Base-by-base conservation (phyloP, 345 rosid genomes). In the Salix arbutifolia region DNA sequence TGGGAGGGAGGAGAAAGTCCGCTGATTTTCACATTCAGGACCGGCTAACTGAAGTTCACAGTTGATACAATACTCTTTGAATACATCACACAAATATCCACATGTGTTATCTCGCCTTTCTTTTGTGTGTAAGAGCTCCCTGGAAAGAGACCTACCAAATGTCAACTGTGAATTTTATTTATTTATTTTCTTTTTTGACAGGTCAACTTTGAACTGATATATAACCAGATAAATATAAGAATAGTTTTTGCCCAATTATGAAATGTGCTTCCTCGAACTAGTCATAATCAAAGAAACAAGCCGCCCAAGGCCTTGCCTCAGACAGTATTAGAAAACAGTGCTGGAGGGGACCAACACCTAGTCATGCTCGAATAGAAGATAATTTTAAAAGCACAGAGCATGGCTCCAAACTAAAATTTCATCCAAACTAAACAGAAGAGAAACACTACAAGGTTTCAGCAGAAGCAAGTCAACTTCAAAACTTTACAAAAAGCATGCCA, bases 21-120 rank as follows among this genome's bases (percentile, higher is more conserved):
- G 78, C 40, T 70, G 31, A 52, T 28, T 77, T 33, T 77, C 81
- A 23, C 71, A 81, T 60, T 77, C 81, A 19, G 81, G 81, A 52
- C 81, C 81, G 18, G 78, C 84, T 76, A 81, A 37, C 6, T 81
- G 81, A 77, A 81, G 81, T 42, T 77, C 84, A 21, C 84, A 81
- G 56, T 73, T 74, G 60, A 81, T 76, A 66, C 84, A 81, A 40
- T 42, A 40, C 33, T 77, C 71, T 62, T 31, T 28, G 40, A 81
- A 77, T 65, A 77, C 64, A 23, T 70, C 19, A 64, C 56, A 60
- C 73, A 81, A 30, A 70, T 71, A 76, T 56, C 46, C 44, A 31
- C 84, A 77, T 1, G 84, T 77, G 25, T 77, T 76, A 25, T 60
- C 76, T 26, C 71, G 76, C 78, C 84, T 70, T 64, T 71, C 48